phyloP scores from a whole-genome alignment of 2,329 filamentous ascomycete species.

The Seiridium unicorne region DNA sequence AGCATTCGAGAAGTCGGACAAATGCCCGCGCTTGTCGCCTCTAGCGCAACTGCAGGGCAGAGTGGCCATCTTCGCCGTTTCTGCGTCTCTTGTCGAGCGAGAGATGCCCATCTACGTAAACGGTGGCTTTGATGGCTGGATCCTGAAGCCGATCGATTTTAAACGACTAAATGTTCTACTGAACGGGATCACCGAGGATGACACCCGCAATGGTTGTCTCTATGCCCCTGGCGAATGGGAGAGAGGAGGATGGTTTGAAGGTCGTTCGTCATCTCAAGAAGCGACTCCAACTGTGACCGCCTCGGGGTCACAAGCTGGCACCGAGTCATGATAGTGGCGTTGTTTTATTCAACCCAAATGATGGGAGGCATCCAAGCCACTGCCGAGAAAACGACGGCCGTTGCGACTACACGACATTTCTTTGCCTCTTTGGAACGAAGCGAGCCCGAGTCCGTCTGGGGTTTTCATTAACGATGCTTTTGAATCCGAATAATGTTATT shows the following conservation, averaged over 20 bases:
- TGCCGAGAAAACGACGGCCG: background rate
- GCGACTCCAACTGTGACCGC: background rate
- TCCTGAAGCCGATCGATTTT: constrained; percentile 85
- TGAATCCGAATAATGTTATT: background rate
- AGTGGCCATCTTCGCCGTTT: constrained; percentile 83
- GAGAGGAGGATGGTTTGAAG: constrained; percentile 78
- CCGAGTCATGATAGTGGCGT: background rate
- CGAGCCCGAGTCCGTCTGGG: background rate
- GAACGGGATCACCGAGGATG: constrained; percentile 62
- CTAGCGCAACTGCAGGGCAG: constrained; percentile 61
- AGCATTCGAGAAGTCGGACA: constrained; percentile 59
- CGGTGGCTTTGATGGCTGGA: constrained; percentile 86
- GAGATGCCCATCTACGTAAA: constrained; percentile 69
- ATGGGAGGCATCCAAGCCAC: too few species aligned
- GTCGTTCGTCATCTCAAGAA: constrained; percentile 6
- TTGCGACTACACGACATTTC: background rate
- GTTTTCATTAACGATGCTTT: background rate
- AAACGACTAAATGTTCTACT: constrained; percentile 69
- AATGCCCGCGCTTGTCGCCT: constrained; percentile 51
- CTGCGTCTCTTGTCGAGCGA: constrained; percentile 74
- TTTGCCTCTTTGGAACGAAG: background rate
- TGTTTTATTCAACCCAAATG: too few species aligned
- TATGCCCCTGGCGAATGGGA: constrained; percentile 79
- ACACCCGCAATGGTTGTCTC: constrained; percentile 58
- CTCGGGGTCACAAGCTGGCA: background rate